Evolutionary conservation across 495 filamentous ascomycete genomes (phyloP), one percentile per base, ranked within the genome.

Genomic region (Umbilicaria muhlenbergii): DNA sequence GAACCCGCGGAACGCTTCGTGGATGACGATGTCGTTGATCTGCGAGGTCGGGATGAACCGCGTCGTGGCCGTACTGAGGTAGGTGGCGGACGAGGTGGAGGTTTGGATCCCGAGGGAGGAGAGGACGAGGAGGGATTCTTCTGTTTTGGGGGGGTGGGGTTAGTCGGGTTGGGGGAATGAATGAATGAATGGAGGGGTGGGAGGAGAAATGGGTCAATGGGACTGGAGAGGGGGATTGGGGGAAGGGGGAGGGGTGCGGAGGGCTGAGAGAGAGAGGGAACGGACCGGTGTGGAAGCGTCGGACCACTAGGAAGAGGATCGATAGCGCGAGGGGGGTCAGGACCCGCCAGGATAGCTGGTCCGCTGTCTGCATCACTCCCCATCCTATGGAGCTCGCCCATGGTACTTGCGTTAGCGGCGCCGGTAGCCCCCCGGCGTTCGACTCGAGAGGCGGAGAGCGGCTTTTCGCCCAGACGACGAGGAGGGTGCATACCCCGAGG

Each of bases 1-100:
- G 57, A 94, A 92, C 34, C 91, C 89, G 46, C 75, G 75, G 63
- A 96, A 96, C 31, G 89, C 91, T 60, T 99, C 91, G 59, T 95
- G 86, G 37, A 99, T 83, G 44, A 94, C 72, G 44, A 96, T 80
- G 62, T 96, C 91, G 43, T 82, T 80, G 34, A 96, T 92, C 56
- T 82, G 75, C 2, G 77, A 82, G 1, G 91, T 94, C 4, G 92
- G 91, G 28, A 99, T 96, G 56, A 96, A 99, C 45, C 88, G 67
- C 42, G 86, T 86, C 12, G 73, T 68, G n/a, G 72, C 62, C 3
- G 70, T 71, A 14, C 70, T 68, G 12, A 87, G 71, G 45, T 80
- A 78, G 13, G 73, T 77, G 1, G 68, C 54, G 19, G 74, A 77
- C 16, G 73, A 75, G 0, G 80, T 83, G 5, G 73, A 75, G 3